Conservation (phyloP, 371 early-diverging fungal species). For the Mucor irregularis region DNA sequence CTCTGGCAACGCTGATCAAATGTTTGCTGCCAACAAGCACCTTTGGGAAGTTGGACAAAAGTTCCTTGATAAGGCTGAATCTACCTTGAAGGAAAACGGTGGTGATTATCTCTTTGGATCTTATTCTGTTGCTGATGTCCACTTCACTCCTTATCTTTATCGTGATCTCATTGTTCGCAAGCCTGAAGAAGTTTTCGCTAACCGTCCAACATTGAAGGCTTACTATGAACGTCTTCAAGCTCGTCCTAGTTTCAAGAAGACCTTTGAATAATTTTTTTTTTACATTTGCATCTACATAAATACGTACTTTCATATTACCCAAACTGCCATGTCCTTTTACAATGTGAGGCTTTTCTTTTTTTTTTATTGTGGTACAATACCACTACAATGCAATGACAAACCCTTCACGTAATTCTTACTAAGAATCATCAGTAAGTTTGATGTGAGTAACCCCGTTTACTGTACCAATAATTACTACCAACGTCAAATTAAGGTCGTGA, state of each 20-base stretch:
- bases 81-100: conserved; percentile 7
- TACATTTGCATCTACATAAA: not conserved
- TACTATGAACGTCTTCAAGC: conserved; percentile 33
- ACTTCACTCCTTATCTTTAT: conserved; percentile 32
- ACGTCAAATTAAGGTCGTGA: no score
- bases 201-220: conserved; percentile 28
- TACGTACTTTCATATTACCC: not conserved
- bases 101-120: conserved; percentile 32
- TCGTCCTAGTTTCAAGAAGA: conserved; percentile 32
- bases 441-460: no score
- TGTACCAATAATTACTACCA: no score
- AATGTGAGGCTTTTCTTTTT: not conserved
- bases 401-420: no score
- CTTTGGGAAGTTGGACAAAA: conserved; percentile 23
- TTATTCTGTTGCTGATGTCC: conserved; percentile 36
- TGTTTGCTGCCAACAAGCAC: conserved; percentile 26
- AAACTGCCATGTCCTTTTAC: no score
- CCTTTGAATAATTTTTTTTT: conserved; percentile 12
- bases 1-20: conserved; percentile 12
- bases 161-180: conserved; percentile 23
- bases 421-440: no score
- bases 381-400: no score
- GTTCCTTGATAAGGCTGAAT: conserved; percentile 35
- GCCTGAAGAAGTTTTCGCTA: conserved; percentile 29
- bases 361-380: no score